These are phyloP conservation scores for Biscogniauxia sp. DNA, from an alignment of 2,329 filamentous ascomycete genomes.

Conservation along the genomic window DNA sequence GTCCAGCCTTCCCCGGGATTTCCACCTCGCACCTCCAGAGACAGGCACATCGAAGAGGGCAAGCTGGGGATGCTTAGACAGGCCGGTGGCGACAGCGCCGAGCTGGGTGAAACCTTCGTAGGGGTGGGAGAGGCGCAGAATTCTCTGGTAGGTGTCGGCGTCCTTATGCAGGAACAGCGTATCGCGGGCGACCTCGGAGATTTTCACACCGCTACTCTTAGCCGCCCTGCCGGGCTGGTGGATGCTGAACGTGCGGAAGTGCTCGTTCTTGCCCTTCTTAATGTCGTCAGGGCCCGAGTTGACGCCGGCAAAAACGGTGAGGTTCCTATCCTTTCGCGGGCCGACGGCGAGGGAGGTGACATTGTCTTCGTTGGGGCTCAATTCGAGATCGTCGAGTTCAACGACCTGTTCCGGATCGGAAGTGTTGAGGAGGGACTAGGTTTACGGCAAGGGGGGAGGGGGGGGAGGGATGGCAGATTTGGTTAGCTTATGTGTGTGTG, in stretches of 20 bases:
- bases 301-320: conserved; percentile 70
- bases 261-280: conserved; percentile 74
- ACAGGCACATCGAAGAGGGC: conserved; percentile 72
- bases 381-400: conserved; percentile 68
- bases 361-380: conserved; percentile 83
- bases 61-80: conserved; percentile 74
- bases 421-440: conserved; percentile 66
- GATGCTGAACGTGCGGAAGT: conserved; percentile 75
- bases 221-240: conserved; percentile 33
- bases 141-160: conserved; percentile 56
- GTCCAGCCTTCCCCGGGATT: conserved; percentile 48
- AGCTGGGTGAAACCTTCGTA: conserved; percentile 58
- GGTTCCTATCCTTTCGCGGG: conserved; percentile 53
- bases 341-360: conserved; percentile 79
- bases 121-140: conserved; percentile 54
- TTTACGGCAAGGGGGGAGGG: conserved; percentile 33
- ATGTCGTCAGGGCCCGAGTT: conserved; percentile 76
- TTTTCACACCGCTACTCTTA: conserved; percentile 39
- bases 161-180: conserved; percentile 54
- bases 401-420: conserved; percentile 61
- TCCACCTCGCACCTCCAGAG: conserved; percentile 50
- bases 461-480: conserved; percentile 4
- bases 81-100: conserved; percentile 74
- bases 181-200: conserved; percentile 52
- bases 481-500: conserved; percentile 9